phyloP scores from a whole-genome alignment of 2,329 filamentous ascomycete species.

The Apiospora kogelbergensis region DNA sequence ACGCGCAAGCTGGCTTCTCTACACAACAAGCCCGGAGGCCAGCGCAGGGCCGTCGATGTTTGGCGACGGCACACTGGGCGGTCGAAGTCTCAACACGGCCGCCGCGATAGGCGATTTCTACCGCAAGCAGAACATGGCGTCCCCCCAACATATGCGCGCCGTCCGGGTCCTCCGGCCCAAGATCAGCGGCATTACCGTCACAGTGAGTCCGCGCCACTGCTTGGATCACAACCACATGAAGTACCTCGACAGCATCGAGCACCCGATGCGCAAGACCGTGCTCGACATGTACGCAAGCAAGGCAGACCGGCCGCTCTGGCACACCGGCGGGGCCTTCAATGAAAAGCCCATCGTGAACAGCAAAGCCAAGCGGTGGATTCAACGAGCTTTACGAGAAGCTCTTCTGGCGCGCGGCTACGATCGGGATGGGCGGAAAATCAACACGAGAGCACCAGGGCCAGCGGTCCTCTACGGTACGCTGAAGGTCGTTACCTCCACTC shows the following conservation, averaged over 20 bases:
- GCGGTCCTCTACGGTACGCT: background rate
- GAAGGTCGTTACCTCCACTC: background rate
- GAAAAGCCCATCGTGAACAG: slow-evolving; percentile 18
- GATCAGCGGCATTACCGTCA: slow-evolving; percentile 15
- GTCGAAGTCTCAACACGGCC: slow-evolving; percentile 15
- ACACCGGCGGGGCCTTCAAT: slow-evolving; percentile 5
- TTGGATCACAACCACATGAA: slow-evolving; percentile 24
- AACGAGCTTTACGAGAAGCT: slow-evolving; percentile 23
- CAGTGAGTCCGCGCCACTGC: slow-evolving; percentile 23
- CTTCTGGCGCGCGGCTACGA: slow-evolving; percentile 24
- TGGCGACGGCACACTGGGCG: background rate
- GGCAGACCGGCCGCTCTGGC: slow-evolving; percentile 28
- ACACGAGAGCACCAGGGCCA: background rate
- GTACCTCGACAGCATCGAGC: slow-evolving; percentile 28
- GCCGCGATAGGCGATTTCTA: slow-evolving; percentile 18
- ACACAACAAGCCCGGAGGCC: background rate
- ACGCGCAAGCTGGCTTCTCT: background rate
- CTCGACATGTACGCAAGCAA: slow-evolving; percentile 29
- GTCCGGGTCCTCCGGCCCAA: slow-evolving; percentile 11
- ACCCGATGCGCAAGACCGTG: slow-evolving; percentile 27
- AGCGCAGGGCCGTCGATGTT: background rate
- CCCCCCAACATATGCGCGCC: slow-evolving; percentile 13
- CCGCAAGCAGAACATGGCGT: slow-evolving; percentile 45
- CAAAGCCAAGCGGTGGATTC: slow-evolving; percentile 20
- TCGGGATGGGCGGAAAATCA: slow-evolving; percentile 14